These are phyloP conservation scores for Phytopythium aichiense DNA, from an alignment of 352 stramenopile species.

Conservation along the genomic window DNA sequence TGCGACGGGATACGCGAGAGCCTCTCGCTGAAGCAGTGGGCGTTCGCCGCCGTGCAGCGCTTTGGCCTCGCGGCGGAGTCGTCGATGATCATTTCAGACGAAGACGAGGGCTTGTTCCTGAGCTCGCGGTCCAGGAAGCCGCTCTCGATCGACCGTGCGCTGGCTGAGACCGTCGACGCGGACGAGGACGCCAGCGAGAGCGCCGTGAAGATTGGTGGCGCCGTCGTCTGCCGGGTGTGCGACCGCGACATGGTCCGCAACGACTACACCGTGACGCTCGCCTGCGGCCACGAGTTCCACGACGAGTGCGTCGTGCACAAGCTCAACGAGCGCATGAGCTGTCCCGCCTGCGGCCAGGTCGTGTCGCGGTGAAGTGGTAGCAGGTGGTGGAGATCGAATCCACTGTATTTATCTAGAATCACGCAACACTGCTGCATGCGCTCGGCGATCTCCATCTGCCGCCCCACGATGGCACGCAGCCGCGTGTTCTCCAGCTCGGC, in stretches of 20 bases:
- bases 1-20: slow-evolving; percentile 12
- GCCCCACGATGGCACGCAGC: slow-evolving; percentile 41
- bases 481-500: slow-evolving; percentile 50
- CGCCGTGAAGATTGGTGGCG: not conserved
- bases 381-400: not conserved
- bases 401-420: not conserved
- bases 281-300: slow-evolving; percentile 44
- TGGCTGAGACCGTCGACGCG: not conserved
- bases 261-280: slow-evolving; percentile 21
- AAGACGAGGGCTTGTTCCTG: slow-evolving; percentile 9
- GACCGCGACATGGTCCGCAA: slow-evolving; percentile 12
- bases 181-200: not conserved
- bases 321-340: slow-evolving; percentile 38
- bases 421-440: slow-evolving; percentile 25
- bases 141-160: not conserved
- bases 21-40: slow-evolving; percentile 25
- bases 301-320: slow-evolving; percentile 41
- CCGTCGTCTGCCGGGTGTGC: slow-evolving; percentile 14
- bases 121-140: slow-evolving; percentile 1
- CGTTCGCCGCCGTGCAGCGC: slow-evolving; percentile 15
- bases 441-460: slow-evolving; percentile 55
- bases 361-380: not conserved
- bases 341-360: slow-evolving; percentile 23
- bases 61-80: slow-evolving; percentile 17
- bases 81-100: slow-evolving; percentile 14